These are phyloP conservation scores for Teratosphaeriaceae sp. DNA, from an alignment of 2,329 filamentous ascomycete species.

Conservation along the genomic window DNA sequence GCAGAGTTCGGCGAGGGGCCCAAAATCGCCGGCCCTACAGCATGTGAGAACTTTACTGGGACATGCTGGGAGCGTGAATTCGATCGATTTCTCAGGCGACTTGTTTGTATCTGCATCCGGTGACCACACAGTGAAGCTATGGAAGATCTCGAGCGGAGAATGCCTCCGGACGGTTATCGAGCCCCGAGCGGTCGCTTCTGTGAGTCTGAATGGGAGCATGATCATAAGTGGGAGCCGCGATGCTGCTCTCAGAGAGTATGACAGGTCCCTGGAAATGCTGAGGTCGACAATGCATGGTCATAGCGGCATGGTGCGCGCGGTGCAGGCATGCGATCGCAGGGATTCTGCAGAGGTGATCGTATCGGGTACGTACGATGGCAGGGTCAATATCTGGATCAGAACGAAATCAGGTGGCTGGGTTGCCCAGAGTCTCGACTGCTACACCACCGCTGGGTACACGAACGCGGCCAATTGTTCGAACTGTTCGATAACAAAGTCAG, in stretches of 20 bases:
- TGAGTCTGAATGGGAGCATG: not conserved
- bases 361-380: not conserved
- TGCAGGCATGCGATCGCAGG: not conserved
- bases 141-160: not conserved
- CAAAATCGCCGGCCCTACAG: not conserved
- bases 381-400: not conserved
- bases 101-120: not conserved
- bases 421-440: not conserved
- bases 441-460: not conserved
- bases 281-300: not conserved
- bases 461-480: no score
- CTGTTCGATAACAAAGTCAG: no score
- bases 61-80: not conserved
- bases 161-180: not conserved
- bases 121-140: not conserved
- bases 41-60: not conserved
- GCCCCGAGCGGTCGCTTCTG: not conserved
- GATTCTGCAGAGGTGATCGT: not conserved
- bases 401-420: not conserved
- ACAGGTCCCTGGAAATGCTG: not conserved
- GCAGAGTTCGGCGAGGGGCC: not conserved
- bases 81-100: not conserved
- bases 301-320: not conserved
- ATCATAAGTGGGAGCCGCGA: conserved; percentile 1
- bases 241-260: not conserved